Conservation (phyloP, 2,329 filamentous ascomycete species). For the Colletotrichum sp. region DNA sequence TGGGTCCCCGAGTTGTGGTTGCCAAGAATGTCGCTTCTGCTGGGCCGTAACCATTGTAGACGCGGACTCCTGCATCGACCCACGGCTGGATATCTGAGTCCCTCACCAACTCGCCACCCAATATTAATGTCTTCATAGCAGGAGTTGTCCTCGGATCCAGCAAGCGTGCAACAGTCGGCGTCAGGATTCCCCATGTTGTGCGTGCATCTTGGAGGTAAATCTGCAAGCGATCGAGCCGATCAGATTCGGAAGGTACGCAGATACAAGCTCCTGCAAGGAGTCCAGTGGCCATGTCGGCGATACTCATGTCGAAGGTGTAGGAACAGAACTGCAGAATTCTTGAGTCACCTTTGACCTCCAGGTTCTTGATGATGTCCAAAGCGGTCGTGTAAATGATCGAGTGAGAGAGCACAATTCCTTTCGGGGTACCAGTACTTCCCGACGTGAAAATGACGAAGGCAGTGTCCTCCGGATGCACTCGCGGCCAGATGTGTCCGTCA, state of each 20-base stretch:
- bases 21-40: background rate
- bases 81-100: background rate
- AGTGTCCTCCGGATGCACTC: background rate
- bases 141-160: background rate
- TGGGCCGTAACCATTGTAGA: background rate
- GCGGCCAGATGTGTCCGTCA: background rate
- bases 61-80: background rate
- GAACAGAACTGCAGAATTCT: conserved; percentile 50
- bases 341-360: background rate
- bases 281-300: conserved; percentile 56
- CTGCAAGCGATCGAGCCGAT: conserved; percentile 52
- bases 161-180: background rate
- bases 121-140: background rate
- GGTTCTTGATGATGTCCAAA: background rate
- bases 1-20: background rate
- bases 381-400: conserved; percentile 25
- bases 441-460: conserved; percentile 54
- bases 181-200: background rate
- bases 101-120: background rate
- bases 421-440: conserved; percentile 59
- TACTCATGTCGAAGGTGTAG: conserved; percentile 57
- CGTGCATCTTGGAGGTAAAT: conserved; percentile 10
- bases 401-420: conserved; percentile 48
- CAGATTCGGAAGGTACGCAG: conserved; percentile 58
- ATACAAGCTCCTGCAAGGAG: conserved; percentile 62